Percentiles rank a stretch among this genome's conserved stretches.
phyloP scores from a whole-genome alignment of 495 filamentous ascomycete genomes.

The Penicillium tannophilum region DNA sequence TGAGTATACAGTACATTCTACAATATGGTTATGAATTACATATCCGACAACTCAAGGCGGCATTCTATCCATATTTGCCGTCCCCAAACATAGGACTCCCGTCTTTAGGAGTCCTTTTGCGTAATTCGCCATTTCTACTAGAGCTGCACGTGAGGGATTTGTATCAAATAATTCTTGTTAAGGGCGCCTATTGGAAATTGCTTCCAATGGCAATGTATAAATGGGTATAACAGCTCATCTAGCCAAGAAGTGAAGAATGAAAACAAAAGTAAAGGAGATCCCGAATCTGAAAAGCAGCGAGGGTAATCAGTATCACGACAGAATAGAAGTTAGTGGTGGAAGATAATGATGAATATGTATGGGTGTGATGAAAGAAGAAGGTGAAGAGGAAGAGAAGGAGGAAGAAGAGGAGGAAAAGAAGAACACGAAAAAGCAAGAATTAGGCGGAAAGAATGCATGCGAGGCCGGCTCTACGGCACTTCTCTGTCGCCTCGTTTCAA shows the following conservation, averaged over 20 bases:
- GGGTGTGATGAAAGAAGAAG: constrained; percentile 14
- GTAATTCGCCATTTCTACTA: background rate
- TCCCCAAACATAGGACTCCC: too few relatives aligned
- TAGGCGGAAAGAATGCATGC: constrained; percentile 2
- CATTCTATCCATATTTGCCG: too few relatives aligned
- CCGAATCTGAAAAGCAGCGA: background rate
- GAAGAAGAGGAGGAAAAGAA: background rate
- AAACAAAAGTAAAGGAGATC: constrained; percentile 2
- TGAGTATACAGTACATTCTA: too few relatives aligned
- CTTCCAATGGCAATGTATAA: constrained; percentile 8
- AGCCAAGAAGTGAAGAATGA: constrained; percentile 19
- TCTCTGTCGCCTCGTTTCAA: constrained; percentile 69
- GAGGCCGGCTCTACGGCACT: constrained; percentile 52
- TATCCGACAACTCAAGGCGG: too few relatives aligned
- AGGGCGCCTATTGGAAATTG: background rate
- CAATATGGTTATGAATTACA: too few relatives aligned
- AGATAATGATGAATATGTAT: background rate
- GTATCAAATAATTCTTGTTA: constrained; percentile 2
- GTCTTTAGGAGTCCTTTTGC: too few relatives aligned
- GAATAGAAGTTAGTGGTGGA: constrained; percentile 3
- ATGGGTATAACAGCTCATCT: constrained; percentile 31
- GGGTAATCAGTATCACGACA: background rate
- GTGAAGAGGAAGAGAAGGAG: constrained; percentile 4
- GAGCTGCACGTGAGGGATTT: background rate
- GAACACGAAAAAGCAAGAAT: background rate